A percentile compares a stretch with the other conserved stretches of the same genome.
phyloP scores from a whole-genome alignment of 1,284 basidiomycete species.

The Boletus albobrunnescens region DNA sequence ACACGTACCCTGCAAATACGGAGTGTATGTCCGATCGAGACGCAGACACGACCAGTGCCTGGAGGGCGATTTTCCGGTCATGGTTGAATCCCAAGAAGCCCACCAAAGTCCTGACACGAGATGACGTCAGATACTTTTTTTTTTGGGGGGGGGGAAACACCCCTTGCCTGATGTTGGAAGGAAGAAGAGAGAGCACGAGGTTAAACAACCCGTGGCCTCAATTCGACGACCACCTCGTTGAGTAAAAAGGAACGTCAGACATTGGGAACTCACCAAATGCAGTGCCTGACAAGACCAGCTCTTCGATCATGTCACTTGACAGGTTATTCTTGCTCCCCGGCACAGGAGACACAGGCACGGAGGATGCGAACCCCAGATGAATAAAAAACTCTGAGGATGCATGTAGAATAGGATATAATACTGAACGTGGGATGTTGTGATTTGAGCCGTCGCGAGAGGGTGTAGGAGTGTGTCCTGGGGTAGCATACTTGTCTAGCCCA shows the following conservation, averaged over 20 bases:
- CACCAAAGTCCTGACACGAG: constrained; percentile 50
- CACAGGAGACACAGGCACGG: constrained; percentile 18
- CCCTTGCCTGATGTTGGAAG: constrained; percentile 62
- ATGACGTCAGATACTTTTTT: background rate
- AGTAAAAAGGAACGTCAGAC: background rate
- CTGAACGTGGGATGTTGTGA: constrained; percentile 21
- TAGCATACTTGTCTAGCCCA: constrained; percentile 53
- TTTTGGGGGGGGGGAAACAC: background rate
- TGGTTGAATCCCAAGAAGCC: constrained; percentile 72
- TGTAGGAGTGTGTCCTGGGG: constrained; percentile 44
- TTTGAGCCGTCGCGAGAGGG: constrained; percentile 40
- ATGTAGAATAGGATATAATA: constrained; percentile 24
- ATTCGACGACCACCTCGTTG: background rate
- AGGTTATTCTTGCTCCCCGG: constrained; percentile 17
- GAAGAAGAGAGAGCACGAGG: constrained; percentile 70
- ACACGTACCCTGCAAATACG: constrained; percentile 65
- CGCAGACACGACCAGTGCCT: constrained; percentile 64
- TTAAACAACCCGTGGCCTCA: constrained; percentile 69
- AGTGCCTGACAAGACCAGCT: constrained; percentile 67
- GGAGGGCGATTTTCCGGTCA: constrained; percentile 62
- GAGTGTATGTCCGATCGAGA: constrained; percentile 64
- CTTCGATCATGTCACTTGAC: constrained; percentile 58
- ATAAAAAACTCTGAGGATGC: constrained; percentile 35
- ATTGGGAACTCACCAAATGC: constrained; percentile 55
- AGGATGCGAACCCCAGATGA: constrained; percentile 29